These are phyloP conservation scores for Chlorencoelia australis DNA, from an alignment of 2,329 filamentous ascomycete species.

Conservation along the genomic window DNA sequence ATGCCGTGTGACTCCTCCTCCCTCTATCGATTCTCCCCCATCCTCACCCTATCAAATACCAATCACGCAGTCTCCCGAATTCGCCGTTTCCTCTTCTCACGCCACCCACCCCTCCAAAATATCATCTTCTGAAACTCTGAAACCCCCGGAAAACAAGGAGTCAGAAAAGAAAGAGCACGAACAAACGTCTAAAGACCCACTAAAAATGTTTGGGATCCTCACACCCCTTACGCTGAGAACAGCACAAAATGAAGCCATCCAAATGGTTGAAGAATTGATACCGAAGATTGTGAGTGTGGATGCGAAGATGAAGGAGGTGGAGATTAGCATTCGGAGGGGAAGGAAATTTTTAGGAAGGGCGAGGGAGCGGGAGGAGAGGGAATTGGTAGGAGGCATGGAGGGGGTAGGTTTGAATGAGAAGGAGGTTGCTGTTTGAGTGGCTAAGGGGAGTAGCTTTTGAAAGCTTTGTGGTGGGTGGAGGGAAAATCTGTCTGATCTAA, in stretches of 20 bases:
- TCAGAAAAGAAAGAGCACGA: constrained; percentile 1
- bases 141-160: neutral
- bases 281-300: constrained; percentile 47
- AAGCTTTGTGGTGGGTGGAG: too few species aligned
- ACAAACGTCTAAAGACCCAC: constrained; percentile 37
- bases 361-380: too few species aligned
- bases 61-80: neutral
- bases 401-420: too few species aligned
- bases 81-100: neutral
- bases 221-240: constrained; percentile 37
- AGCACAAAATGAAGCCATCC: constrained; percentile 49
- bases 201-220: constrained; percentile 45
- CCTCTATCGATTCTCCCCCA: constrained; percentile 22
- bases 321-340: constrained; percentile 55
- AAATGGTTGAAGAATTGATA: constrained; percentile 46
- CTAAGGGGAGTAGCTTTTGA: too few species aligned
- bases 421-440: too few species aligned
- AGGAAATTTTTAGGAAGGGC: constrained; percentile 29
- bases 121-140: neutral
- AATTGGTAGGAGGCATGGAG: too few species aligned
- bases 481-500: too few species aligned
- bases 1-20: constrained; percentile 28
- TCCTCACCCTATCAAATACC: constrained; percentile 1
- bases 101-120: neutral
- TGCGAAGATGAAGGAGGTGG: constrained; percentile 51